Conservation (phyloP, 441 rosid species). For the Corymbia calophylla region DNA sequence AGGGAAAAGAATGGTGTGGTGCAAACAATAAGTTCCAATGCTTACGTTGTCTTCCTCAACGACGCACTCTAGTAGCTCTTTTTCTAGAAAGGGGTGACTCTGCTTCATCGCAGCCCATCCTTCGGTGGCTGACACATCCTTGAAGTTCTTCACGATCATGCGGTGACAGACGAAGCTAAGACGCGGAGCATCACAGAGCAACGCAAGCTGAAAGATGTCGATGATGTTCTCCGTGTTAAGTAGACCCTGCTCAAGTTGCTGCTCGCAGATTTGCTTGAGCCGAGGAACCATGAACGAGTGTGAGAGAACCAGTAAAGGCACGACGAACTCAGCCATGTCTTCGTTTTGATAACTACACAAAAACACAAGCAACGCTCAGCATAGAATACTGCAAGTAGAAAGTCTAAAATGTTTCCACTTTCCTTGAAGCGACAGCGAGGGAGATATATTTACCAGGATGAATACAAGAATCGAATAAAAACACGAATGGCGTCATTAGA, state of each 20-base stretch:
- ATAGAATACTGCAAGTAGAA: neutral
- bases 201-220: conserved; percentile 74
- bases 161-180: conserved; percentile 58
- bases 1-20: neutral
- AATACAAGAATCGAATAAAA: conserved; percentile 74
- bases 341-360: conserved; percentile 56
- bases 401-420: neutral
- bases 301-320: conserved; percentile 65
- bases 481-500: conserved; percentile 65
- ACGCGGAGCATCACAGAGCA: conserved; percentile 81
- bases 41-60: conserved; percentile 47
- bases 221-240: conserved; percentile 61
- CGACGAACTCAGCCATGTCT: conserved; percentile 58
- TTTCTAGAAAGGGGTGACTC: conserved; percentile 73
- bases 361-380: neutral
- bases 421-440: neutral
- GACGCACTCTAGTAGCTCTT: conserved; percentile 45
- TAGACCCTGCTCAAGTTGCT: conserved; percentile 39
- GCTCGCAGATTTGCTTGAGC: conserved; percentile 52
- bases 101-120: conserved; percentile 75
- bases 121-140: conserved; percentile 43
- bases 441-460: conserved; percentile 53
- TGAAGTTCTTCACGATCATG: conserved; percentile 45
- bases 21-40: neutral
- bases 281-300: conserved; percentile 66